Evolutionary conservation across 2,329 filamentous ascomycete genomes (phyloP).

Genomic region (Tolypocladium pustulatum): DNA sequence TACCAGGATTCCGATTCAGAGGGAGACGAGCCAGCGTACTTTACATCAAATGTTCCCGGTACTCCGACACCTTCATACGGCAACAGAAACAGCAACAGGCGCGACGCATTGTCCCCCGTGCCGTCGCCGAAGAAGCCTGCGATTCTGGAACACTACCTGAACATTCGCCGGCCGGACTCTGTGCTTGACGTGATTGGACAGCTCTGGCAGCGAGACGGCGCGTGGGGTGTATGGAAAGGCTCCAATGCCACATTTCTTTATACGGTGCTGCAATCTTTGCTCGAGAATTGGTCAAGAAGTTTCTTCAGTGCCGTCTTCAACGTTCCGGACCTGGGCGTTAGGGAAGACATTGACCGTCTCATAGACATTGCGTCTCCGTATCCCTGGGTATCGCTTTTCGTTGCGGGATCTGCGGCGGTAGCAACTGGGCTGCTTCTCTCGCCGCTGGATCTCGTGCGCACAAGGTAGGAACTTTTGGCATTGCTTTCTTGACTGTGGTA

Average conservation of each 20-base stretch:
- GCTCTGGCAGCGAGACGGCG: conserved; percentile 80
- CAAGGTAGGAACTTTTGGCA: conserved; percentile 31
- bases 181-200: conserved; percentile 79
- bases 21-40: conserved; percentile 73
- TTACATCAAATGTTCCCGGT: conserved; percentile 54
- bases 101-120: conserved; percentile 19
- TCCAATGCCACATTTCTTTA: conserved; percentile 92
- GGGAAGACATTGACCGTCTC: conserved; percentile 67
- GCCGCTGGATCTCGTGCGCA: conserved; percentile 83
- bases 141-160: conserved; percentile 47
- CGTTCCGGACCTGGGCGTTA: conserved; percentile 71
- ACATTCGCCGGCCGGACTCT: conserved; percentile 65
- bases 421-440: conserved; percentile 73
- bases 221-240: conserved; percentile 89
- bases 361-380: conserved; percentile 65
- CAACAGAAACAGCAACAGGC: conserved; percentile 20
- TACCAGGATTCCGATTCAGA: conserved; percentile 55
- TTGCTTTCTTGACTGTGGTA: background rate
- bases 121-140: conserved; percentile 19
- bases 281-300: conserved; percentile 88
- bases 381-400: conserved; percentile 68
- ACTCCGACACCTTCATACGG: conserved; percentile 38
- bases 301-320: conserved; percentile 85
- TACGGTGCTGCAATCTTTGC: conserved; percentile 70
- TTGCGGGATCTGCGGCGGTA: conserved; percentile 54